Percentiles rank a stretch among this genome's conserved stretches.
Evolutionary conservation across 768 basidiomycete species (phyloP).

Genomic region (Collybia nuda): DNA sequence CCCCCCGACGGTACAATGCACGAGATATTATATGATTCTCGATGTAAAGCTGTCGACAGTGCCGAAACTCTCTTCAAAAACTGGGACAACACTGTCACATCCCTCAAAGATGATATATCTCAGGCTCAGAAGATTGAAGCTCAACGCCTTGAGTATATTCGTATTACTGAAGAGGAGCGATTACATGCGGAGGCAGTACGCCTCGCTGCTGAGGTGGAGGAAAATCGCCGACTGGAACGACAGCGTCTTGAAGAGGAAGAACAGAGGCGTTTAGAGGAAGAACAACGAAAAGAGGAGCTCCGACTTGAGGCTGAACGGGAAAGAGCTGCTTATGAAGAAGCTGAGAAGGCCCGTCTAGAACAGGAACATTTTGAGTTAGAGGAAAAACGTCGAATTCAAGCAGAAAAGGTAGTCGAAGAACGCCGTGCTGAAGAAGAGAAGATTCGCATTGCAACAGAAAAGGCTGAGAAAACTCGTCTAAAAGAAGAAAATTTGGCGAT

Average conservation of each 20-base stretch:
- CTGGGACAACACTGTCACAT: slow-evolving; percentile 46
- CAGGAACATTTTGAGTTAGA: slow-evolving; percentile 17
- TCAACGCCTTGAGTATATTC: slow-evolving; percentile 36
- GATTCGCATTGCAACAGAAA: slow-evolving; percentile 26
- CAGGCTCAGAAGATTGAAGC: slow-evolving; percentile 43
- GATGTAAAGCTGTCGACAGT: slow-evolving; percentile 51
- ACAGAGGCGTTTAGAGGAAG: slow-evolving; percentile 20
- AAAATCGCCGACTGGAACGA: slow-evolving; percentile 31
- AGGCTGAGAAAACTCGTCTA: slow-evolving; percentile 29
- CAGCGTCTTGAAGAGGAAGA: slow-evolving; percentile 28
- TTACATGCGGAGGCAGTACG: slow-evolving; percentile 35
- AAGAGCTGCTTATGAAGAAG: slow-evolving; percentile 17
- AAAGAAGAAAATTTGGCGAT: slow-evolving; percentile 32
- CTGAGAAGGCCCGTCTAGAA: slow-evolving; percentile 17
- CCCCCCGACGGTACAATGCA: slow-evolving; percentile 42
- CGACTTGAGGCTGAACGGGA: slow-evolving; percentile 22
- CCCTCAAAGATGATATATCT: slow-evolving; percentile 38
- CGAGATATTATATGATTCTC: slow-evolving; percentile 46
- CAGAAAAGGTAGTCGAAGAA: slow-evolving; percentile 23
- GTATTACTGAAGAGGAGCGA: slow-evolving; percentile 30
- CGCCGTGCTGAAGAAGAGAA: slow-evolving; percentile 14
- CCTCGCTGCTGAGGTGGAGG: slow-evolving; percentile 32
- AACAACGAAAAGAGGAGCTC: slow-evolving; percentile 16
- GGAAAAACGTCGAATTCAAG: slow-evolving; percentile 26
- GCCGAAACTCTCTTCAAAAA: slow-evolving; percentile 44